Conservation (phyloP, 169 alveolate species). For the Plasmodium malariae region DNA sequence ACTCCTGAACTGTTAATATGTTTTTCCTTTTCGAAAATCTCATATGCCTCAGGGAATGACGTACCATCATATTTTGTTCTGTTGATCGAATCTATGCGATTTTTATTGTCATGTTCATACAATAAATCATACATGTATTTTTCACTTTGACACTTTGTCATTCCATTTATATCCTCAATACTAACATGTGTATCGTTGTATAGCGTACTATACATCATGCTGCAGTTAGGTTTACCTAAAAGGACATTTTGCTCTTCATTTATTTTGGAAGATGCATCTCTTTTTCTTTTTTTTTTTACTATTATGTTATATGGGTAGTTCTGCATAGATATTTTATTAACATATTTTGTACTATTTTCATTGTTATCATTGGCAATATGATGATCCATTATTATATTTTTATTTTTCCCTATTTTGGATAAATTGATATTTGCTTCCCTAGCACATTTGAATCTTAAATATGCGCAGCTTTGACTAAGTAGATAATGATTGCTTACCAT, state of each 20-base stretch:
- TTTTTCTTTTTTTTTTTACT: neutral
- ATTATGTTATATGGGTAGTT: neutral
- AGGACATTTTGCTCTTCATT: conserved; percentile 3
- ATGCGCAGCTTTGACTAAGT: conserved; percentile 39
- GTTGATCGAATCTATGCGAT: neutral
- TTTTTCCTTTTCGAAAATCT: conserved; percentile 8
- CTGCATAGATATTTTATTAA: neutral
- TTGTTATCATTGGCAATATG: neutral
- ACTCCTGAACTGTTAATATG: neutral
- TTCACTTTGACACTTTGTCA: neutral
- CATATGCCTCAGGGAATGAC: neutral
- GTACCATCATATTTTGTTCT: neutral
- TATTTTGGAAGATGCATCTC: neutral
- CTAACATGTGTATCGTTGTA: conserved; percentile 5
- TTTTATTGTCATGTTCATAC: conserved; percentile 10
- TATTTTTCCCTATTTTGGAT: conserved; percentile 7
- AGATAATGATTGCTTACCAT: conserved; percentile 38
- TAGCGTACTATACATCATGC: neutral
- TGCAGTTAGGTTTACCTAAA: neutral
- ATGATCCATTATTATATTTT: neutral
- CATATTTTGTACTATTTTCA: conserved; percentile 10
- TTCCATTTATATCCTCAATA: neutral
- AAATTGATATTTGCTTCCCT: conserved; percentile 22
- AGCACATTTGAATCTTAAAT: conserved; percentile 48
- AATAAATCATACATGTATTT: conserved; percentile 20